Evolutionary conservation across 148 eudicot species (phyloP), one percentile per base, ranked within the genome.

Genomic region (Suaeda aralocaspica): DNA sequence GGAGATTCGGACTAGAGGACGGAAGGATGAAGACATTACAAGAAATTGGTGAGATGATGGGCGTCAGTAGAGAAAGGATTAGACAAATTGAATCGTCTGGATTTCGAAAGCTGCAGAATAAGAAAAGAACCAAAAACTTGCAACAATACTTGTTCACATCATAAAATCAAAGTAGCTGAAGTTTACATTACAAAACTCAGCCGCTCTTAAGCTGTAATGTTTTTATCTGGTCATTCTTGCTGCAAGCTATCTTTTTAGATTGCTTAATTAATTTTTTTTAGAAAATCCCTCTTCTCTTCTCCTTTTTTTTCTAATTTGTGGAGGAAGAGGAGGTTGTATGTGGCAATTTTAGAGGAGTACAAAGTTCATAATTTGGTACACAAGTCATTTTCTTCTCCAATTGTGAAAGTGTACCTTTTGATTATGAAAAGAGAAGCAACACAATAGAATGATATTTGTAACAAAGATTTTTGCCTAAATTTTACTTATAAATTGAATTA

Each of bases 31-130:
- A 81, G 77, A 91, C 99, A 29, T 78, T 94, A 79, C 97, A 89
- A 81, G 99, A 94, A 82, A 89, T 94, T 31, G 99, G 97, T 67
- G 92, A 94, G 76, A 39, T 83, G 71, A 77, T 94, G 89, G 91
- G 96, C 10, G 91, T 94, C 41, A 94, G 96, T 79, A 68, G 97
- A 55, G 98, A 94, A 78, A 85, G 99, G 81, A 80, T 94, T 58
- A 84, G 99, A 70, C 97, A 91, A 82, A 91, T 94, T 55, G 99
- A 94, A 78, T 67, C 86, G 0, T 79, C 86, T 72, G 97, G 92
- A n/a, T 85, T 94, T 72, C 80, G 84, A 34, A 91, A 94, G 85
- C 77, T 94, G 76, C 87, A 84, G 74, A 88, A 74, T 78, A 89
- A 87, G 82, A 86, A 82, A 83, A 88, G 85, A 84, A 83, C 81